phyloP scores from a whole-genome alignment of 495 filamentous ascomycete species.

The Lophiotrema nucula region DNA sequence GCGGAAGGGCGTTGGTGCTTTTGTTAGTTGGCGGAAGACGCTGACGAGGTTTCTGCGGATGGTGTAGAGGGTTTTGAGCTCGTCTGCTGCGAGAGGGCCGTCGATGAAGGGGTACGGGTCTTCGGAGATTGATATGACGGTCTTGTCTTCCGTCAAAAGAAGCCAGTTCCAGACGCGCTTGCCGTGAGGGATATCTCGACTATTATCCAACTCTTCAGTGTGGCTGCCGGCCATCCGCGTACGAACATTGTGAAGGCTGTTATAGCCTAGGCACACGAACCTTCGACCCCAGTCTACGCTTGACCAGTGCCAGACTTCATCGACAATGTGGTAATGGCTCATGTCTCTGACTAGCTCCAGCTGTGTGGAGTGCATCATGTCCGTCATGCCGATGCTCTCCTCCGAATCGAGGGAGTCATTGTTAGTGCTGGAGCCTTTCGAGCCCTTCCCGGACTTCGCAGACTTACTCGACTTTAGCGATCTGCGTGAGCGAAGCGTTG shows the following conservation, averaged over 20 bases:
- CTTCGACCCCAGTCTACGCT: slow-evolving; percentile 59
- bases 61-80: slow-evolving; percentile 47
- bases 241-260: slow-evolving; percentile 66
- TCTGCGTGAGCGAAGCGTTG: slow-evolving; percentile 25
- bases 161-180: slow-evolving; percentile 75
- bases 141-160: slow-evolving; percentile 79
- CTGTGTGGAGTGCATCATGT: slow-evolving; percentile 27
- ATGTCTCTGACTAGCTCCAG: slow-evolving; percentile 35
- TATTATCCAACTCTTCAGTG: slow-evolving; percentile 30
- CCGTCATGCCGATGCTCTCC: slow-evolving; percentile 33
- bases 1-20: slow-evolving; percentile 36
- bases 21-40: slow-evolving; percentile 71
- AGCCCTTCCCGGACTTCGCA: not conserved
- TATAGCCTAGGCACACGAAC: slow-evolving; percentile 78
- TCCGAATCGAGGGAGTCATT: slow-evolving; percentile 26
- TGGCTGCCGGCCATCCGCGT: slow-evolving; percentile 37
- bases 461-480: slow-evolving; percentile 27
- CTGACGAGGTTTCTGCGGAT: slow-evolving; percentile 68
- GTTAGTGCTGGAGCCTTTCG: not conserved
- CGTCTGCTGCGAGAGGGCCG: slow-evolving; percentile 39
- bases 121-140: slow-evolving; percentile 76
- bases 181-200: slow-evolving; percentile 56
- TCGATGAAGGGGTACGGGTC: slow-evolving; percentile 54
- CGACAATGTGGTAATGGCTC: slow-evolving; percentile 52
- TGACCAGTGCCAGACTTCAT: slow-evolving; percentile 66